These are phyloP conservation scores for Rhodotorula sp. DNA, from an alignment of 1,284 basidiomycete species.

Conservation along the genomic window DNA sequence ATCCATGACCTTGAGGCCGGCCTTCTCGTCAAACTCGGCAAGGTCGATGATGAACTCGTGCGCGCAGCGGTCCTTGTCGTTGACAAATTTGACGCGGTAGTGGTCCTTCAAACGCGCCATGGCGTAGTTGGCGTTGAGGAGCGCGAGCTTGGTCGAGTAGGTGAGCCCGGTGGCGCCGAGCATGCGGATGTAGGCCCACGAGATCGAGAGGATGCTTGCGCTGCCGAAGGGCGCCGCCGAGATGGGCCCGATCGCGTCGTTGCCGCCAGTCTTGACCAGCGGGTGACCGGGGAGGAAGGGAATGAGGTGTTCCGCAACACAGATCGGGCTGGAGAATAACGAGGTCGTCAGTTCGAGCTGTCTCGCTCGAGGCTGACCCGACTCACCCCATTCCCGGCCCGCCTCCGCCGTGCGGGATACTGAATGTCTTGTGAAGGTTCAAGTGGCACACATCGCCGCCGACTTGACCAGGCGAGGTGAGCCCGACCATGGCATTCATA, in stretches of 20 bases:
- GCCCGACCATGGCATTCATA: conserved; percentile 90
- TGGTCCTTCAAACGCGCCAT: conserved; percentile 79
- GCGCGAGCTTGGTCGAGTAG: conserved; percentile 78
- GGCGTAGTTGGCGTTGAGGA: conserved; percentile 97
- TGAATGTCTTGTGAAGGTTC: conserved; percentile 96
- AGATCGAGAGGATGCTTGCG: conserved; percentile 92
- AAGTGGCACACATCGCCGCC: conserved; percentile 97
- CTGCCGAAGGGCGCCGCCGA: conserved; percentile 91
- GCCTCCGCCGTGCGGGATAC: conserved; percentile 95
- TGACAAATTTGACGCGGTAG: conserved; percentile 88
- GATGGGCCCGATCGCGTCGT: conserved; percentile 79
- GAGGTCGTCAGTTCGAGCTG: too few relatives aligned
- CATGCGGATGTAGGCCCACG: conserved; percentile 76
- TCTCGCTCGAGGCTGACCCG: neutral
- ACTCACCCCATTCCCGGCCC: conserved; percentile 86
- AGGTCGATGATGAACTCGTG: conserved; percentile 95
- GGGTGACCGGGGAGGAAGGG: conserved; percentile 96
- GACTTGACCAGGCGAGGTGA: conserved; percentile 92
- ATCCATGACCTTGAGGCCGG: conserved; percentile 88
- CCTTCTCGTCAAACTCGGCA: conserved; percentile 85
- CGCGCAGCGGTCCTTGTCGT: conserved; percentile 84
- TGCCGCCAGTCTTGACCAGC: conserved; percentile 67
- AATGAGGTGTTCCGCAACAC: conserved; percentile 86
- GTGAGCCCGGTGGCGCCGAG: conserved; percentile 85
- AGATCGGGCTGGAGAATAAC: conserved; percentile 71